phyloP scores from a whole-genome alignment of 495 filamentous ascomycete genomes.

The Aspergillus affinis region DNA sequence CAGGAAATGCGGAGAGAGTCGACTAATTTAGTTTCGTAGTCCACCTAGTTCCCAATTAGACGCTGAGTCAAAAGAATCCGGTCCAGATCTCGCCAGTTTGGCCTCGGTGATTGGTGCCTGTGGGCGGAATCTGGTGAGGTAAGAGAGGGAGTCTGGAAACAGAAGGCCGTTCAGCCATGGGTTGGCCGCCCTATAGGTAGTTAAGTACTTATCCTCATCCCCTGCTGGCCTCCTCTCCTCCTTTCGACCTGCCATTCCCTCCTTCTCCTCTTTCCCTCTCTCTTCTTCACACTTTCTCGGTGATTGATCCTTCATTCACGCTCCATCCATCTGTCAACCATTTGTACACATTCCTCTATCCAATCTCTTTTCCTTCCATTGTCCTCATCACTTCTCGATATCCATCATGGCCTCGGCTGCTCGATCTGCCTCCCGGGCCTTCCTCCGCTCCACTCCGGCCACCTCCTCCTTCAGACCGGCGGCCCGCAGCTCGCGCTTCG shows the following conservation, averaged over 20 bases:
- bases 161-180: conserved; percentile 3
- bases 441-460: conserved; percentile 49
- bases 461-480: conserved; percentile 46
- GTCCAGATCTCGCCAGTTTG: conserved; percentile 20
- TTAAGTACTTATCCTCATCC: conserved; percentile 15
- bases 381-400: conserved; percentile 10
- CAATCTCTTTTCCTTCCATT: conserved; percentile 18
- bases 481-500: conserved; percentile 56
- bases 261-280: conserved; percentile 10
- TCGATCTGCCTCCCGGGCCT: conserved; percentile 49
- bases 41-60: too few species aligned
- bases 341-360: conserved; percentile 19
- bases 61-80: conserved; percentile 26
- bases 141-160: conserved; percentile 9
- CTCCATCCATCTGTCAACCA: conserved; percentile 21
- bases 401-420: conserved; percentile 57
- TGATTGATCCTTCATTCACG: background rate
- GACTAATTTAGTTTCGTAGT: background rate
- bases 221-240: conserved; percentile 13
- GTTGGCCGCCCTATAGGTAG: conserved; percentile 4
- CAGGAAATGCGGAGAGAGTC: conserved; percentile 16
- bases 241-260: background rate
- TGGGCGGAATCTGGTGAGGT: background rate
- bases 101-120: conserved; percentile 21
- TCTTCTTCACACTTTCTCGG: conserved; percentile 10